Conservation (phyloP, 306 rosid species). For the Citrullus colocynthis region DNA sequence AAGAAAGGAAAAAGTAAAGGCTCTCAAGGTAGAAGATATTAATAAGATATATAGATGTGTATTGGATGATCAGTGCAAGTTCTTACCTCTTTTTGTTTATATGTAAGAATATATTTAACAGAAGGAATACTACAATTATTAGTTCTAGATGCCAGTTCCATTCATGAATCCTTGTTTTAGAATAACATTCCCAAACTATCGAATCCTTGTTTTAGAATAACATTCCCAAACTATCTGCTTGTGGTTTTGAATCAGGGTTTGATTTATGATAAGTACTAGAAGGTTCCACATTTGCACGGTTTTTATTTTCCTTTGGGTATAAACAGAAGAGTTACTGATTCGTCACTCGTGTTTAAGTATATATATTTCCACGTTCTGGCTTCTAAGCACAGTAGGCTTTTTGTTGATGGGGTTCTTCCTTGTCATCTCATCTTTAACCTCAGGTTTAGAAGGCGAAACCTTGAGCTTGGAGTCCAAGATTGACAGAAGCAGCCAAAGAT, state of each 20-base stretch:
- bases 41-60: background rate
- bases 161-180: background rate
- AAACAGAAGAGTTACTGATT: background rate
- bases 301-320: background rate
- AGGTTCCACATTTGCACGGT: background rate
- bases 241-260: background rate
- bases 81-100: background rate
- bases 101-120: background rate
- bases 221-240: background rate
- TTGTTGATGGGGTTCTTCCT: background rate
- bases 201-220: background rate
- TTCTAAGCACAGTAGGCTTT: background rate
- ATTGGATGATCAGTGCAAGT: background rate
- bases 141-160: background rate
- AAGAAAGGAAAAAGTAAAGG: no score
- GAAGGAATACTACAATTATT: background rate
- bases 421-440: background rate
- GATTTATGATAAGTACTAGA: background rate
- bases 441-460: conserved; percentile 31
- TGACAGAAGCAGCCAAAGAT: conserved; percentile 24
- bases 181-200: background rate
- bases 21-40: background rate
- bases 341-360: background rate
- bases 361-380: background rate
- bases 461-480: conserved; percentile 19